phyloP scores from a whole-genome alignment of 306 rosid genomes.

The Prunus armeniaca region DNA sequence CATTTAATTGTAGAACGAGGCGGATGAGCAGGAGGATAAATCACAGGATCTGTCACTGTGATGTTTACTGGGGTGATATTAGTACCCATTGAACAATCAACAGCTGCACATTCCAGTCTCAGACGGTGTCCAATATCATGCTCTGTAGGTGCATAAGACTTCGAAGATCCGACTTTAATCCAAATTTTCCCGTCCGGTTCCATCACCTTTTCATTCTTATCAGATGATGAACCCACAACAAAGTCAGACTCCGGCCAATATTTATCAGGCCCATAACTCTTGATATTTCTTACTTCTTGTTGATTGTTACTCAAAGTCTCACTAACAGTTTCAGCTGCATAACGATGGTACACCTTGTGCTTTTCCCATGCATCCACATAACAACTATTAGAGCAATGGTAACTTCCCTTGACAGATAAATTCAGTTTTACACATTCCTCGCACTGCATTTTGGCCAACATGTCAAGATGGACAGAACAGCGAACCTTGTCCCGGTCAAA shows the following conservation, averaged over 20 bases:
- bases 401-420: conserved; percentile 15
- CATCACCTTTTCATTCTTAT: neutral
- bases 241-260: neutral
- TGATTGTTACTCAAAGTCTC: neutral
- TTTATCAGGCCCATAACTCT: conserved; percentile 25
- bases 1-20: conserved; percentile 17
- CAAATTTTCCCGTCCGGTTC: conserved; percentile 14
- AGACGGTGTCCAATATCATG: conserved; percentile 25
- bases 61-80: conserved; percentile 4
- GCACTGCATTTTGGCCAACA: conserved; percentile 19
- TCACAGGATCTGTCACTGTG: conserved; percentile 26
- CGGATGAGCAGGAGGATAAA: conserved; percentile 7
- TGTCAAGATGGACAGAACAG: conserved; percentile 22
- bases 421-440: conserved; percentile 16
- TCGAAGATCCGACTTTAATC: conserved; percentile 11
- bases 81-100: conserved; percentile 16
- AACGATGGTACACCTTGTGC: conserved; percentile 15
- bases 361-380: conserved; percentile 14
- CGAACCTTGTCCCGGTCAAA: neutral
- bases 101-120: conserved; percentile 23
- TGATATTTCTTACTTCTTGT: neutral
- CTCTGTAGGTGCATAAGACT: conserved; percentile 20
- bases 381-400: conserved; percentile 21
- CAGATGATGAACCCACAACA: neutral
- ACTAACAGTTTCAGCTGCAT: neutral